phyloP scores from a whole-genome alignment of 106 monocot genomes.

The Allium fistulosum region DNA sequence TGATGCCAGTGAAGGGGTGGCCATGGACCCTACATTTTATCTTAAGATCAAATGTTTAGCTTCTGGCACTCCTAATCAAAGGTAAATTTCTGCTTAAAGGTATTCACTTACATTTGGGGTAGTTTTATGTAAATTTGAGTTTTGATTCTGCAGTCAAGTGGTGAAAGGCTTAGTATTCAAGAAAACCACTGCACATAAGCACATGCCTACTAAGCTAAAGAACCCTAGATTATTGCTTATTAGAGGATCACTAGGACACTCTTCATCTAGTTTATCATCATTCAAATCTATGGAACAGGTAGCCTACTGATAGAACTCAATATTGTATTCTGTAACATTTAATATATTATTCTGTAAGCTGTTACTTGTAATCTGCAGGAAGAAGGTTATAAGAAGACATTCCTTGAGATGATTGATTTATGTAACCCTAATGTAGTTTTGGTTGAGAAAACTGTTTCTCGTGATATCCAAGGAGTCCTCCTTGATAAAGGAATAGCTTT shows the following conservation, averaged over 20 bases:
- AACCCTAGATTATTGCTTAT: slow-evolving; percentile 75
- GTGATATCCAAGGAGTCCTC: slow-evolving; percentile 74
- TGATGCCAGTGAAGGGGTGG: slow-evolving; percentile 57
- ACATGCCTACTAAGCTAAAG: slow-evolving; percentile 75
- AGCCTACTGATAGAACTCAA: neutral
- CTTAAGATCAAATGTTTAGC: slow-evolving; percentile 85
- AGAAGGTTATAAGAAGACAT: slow-evolving; percentile 43
- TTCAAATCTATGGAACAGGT: slow-evolving; percentile 82
- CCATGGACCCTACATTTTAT: slow-evolving; percentile 82
- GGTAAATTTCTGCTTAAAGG: slow-evolving; percentile 19
- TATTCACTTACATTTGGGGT: neutral
- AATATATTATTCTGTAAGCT: neutral
- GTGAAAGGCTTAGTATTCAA: slow-evolving; percentile 92
- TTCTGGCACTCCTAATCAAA: slow-evolving; percentile 47
- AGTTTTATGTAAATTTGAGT: neutral
- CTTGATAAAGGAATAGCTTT: slow-evolving; percentile 59
- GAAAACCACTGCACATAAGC: slow-evolving; percentile 93
- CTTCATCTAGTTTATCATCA: slow-evolving; percentile 68
- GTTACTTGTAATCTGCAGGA: slow-evolving; percentile 40
- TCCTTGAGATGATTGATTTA: slow-evolving; percentile 51
- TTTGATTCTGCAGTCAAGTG: slow-evolving; percentile 66
- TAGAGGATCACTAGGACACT: slow-evolving; percentile 54
- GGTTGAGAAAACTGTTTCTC: slow-evolving; percentile 86
- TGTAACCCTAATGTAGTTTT: slow-evolving; percentile 83
- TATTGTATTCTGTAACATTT: neutral